phyloP scores from a whole-genome alignment of 495 filamentous ascomycete species.

The Lepraria neglecta region DNA sequence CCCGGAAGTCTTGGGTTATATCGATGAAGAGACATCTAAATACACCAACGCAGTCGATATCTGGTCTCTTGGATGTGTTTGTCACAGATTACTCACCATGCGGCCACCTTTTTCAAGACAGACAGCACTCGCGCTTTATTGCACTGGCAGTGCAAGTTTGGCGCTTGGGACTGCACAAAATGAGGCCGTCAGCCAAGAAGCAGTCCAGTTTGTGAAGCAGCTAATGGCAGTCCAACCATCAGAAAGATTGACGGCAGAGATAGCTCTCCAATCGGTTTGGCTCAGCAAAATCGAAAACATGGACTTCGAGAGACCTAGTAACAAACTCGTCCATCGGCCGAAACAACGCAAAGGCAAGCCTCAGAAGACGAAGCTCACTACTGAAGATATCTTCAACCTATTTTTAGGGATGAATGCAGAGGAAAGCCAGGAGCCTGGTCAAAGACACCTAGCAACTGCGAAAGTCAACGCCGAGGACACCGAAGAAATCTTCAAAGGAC shows the following conservation, averaged over 20 bases:
- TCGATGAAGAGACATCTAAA: slow-evolving; percentile 17
- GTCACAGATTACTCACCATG: slow-evolving; percentile 22
- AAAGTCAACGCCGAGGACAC: no score
- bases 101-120: background rate
- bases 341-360: no score
- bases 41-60: slow-evolving; percentile 32
- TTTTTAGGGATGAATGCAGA: no score
- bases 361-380: no score
- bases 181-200: background rate
- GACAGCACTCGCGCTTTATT: background rate
- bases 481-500: no score
- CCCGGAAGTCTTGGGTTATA: slow-evolving; percentile 34
- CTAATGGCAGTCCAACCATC: background rate
- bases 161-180: background rate
- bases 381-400: no score
- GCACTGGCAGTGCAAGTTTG: background rate
- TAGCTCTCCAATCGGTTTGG: slow-evolving; percentile 2
- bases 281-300: no score
- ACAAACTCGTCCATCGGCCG: no score
- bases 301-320: no score
- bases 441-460: no score
- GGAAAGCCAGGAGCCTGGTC: no score
- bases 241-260: background rate
- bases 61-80: slow-evolving; percentile 30
- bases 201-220: background rate